Base-by-base conservation (phyloP, 73 alveolate genomes). In the Halteria grandinella region DNA sequence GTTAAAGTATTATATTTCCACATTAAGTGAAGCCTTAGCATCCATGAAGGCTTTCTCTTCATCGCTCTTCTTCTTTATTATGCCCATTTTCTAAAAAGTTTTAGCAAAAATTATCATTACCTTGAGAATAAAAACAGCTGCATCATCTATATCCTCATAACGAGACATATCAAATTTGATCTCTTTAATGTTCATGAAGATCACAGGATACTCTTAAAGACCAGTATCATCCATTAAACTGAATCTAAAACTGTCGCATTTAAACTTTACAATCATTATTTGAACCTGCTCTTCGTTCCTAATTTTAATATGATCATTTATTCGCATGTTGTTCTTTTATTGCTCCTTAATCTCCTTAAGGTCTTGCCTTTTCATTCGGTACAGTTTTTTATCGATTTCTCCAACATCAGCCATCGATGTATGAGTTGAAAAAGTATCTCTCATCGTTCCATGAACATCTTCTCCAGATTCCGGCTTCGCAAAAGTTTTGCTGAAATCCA, bases 151-250 rank as follows among this genome's bases (percentile, higher is more conserved):
- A 21, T 75, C 90, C 4, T 50, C 77, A 32, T 79, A 75, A n/a
- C 37, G 45, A 23, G 24, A 27, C 8, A 50, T 18, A 40, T 52
- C 77, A 34, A 55, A 63, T 8, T 63, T 47, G 32, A 79, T 32
- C 20, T 69, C 69, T n/a, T 59, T 79, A 4, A 79, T 32, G 27
- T 69, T 79, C 44, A 79, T 47, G 48, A 64, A 64, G 10, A 79
- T 37, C 23, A 79, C 55, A 29, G 90, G 90, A 41, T 79, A 69
- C 40, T 69, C 90, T 18, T 69, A 23, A 1, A 50, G 17, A 1
- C 90, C 76, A 15, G 90, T 79, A 39, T 79, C 90, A 36, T 79
- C 90, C 90, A 79, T 79, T 5, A 79, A 21, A n/a, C 71, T 21
- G 33, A 79, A 28, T 45, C 77, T 69, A 41, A 79, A 63, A 0